Percentiles rank a stretch among this genome's conserved stretches.
phyloP scores from a whole-genome alignment of 2,329 filamentous ascomycete genomes.

The Lachnellula cervina region DNA sequence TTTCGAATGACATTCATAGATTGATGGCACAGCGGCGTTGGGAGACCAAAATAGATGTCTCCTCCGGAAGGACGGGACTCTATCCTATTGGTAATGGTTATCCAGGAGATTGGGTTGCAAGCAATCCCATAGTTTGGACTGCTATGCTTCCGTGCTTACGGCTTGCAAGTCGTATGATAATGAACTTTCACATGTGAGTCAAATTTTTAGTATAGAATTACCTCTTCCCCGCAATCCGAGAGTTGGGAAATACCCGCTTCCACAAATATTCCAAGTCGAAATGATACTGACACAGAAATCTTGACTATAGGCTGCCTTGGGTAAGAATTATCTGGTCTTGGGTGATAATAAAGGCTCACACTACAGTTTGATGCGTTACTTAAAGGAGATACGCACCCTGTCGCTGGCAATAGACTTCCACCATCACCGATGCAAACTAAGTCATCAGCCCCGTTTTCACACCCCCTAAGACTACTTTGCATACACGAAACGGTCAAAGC shows the following conservation, averaged over 20 bases:
- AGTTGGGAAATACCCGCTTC: background rate
- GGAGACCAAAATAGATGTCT: background rate
- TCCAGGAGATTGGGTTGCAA: slow-evolving; percentile 7
- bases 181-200: slow-evolving; percentile 5
- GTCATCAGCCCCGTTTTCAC: too few relatives aligned
- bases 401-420: background rate
- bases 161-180: slow-evolving; percentile 24
- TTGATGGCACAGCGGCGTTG: background rate
- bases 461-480: background rate
- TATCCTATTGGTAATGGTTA: background rate
- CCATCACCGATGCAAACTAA: background rate
- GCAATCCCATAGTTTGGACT: slow-evolving; percentile 18
- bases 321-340: background rate
- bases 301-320: background rate
- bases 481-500: background rate
- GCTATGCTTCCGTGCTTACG: slow-evolving; percentile 20
- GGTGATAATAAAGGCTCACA: background rate
- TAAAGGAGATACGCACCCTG: background rate
- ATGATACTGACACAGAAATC: background rate
- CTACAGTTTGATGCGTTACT: background rate
- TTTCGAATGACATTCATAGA: background rate
- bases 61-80: background rate
- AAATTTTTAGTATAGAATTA: too few relatives aligned
- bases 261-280: slow-evolving; percentile 1
- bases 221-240: too few relatives aligned